Base-by-base conservation (phyloP, 1,284 basidiomycete species). In the Tetrapyrgos nigripes region DNA sequence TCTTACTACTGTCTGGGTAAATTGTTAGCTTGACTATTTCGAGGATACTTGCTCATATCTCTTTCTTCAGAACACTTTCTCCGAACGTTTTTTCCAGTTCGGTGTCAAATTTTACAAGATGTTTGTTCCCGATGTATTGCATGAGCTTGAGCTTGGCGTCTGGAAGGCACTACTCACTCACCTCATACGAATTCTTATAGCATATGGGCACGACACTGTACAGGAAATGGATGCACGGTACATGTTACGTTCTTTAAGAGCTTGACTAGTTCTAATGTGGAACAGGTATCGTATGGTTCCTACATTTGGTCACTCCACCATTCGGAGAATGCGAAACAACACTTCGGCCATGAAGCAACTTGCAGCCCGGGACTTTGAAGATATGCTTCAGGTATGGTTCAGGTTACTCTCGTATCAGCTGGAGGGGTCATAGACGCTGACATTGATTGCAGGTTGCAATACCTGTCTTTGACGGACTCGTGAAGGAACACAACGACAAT, bases 141-240 rank as follows among this genome's bases (percentile, higher is more conserved):
- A 56, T 49, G 31, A 56, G 19, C 44, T 62, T 17, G 66, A 66
- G 45, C 53, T 67, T 51, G 67, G 68, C 1, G 58, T 70, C 0
- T 71, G 69, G 71, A 73, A 71, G 55, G 49, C 52, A 10, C 3
- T 68, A 0, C 61, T 74, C 19, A 62, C 43, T 3, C 56, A n/a
- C n/a, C n/a, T n/a, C n/a, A n/a, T n/a, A n/a, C n/a, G n/a, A n/a
- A n/a, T n/a, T n/a, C n/a, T n/a, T 73, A 0, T 17, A 65, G 11
- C 52, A 62, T 0, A 10, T 47, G 3, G 46, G 26, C 24, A 46
- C 10, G 21, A 21, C 8, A 14, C 31, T 13, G 9, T 66, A 2
- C 24, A 52, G 21, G 53, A 58, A 23, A 37, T 68, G 0, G 50
- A 61, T 6, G 8, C 19, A 13, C 44, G 61, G 55, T 67, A 49